Evolutionary conservation across 768 basidiomycete genomes (phyloP), one percentile per base, ranked within the genome.

Genomic region (Lactarius psammicola): DNA sequence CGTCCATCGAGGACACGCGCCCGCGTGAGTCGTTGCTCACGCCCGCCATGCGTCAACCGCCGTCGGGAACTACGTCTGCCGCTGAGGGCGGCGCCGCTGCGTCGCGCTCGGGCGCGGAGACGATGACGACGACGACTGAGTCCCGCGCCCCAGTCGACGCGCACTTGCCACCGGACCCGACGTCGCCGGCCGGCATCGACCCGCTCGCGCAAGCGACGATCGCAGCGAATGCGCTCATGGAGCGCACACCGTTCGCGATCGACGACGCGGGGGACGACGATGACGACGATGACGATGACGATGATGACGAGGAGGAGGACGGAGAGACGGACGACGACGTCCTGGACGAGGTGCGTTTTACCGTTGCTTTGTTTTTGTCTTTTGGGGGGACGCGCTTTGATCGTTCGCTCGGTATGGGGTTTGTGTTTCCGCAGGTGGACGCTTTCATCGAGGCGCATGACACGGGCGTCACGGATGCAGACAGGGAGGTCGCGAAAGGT

Each of bases 401-500:
- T 59, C 44, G 38, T 34, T 63, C 13, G 26, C 11, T 23, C 23
- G 42, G 42, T 10, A n/a, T 36, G 10, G 17, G 60, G 31, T 36
- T 6, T 34, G 26, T 40, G 2, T 18, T 31, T 44, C 10, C 18
- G 23, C 69, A 90, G 88, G 92, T 95, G 62, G 94, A 96, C 72
- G 94, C 94, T 0, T 96, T 96, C 83, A 80, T 98, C 53, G 94
- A 97, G 72, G 95, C 92, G 2, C 92, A 98, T 74, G 95, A 94
- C 77, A 87, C 89, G 8, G 91, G 92, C 20, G 78, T 94, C 60
- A 86, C 88, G 4, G 89, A 90, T 65, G 90, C 86, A 4, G 90
- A 94, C 72, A 86, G 88, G 74, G 84, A 85, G 69, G 82, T 89
- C 26, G 89, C 89, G 8, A 87, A 88, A 76, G 91, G 90, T 89